Percentiles rank a stretch among this genome's conserved stretches.
phyloP scores from a whole-genome alignment of 1,284 basidiomycete species.

The Ganoderma meredithae region DNA sequence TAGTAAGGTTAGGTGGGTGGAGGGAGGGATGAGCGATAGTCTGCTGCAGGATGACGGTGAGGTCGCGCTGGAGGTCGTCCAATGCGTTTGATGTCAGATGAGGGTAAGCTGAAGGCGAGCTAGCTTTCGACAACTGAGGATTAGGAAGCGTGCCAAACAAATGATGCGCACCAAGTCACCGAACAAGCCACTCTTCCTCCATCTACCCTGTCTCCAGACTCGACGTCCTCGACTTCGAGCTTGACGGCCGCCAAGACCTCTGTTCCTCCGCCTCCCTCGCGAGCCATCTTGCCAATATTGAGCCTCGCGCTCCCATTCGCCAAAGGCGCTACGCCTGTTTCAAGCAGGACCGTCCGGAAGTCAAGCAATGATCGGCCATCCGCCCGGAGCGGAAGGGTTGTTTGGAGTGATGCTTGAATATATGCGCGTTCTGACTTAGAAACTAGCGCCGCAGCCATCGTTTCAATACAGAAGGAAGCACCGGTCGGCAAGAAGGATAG shows the following conservation, averaged over 20 bases:
- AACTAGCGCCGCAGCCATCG: conserved; percentile 45
- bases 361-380: conserved; percentile 73
- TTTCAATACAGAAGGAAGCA: no score
- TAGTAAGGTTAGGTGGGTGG: conserved; percentile 61
- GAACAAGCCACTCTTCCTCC: conserved; percentile 67
- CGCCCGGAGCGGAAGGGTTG: conserved; percentile 32
- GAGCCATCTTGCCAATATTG: conserved; percentile 64
- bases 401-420: conserved; percentile 58
- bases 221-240: conserved; percentile 71
- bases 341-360: conserved; percentile 71
- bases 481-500: no score
- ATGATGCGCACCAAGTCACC: conserved; percentile 72
- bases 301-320: conserved; percentile 82
- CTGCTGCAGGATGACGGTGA: conserved; percentile 63
- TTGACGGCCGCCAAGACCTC: conserved; percentile 69
- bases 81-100: conserved; percentile 44
- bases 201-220: conserved; percentile 53
- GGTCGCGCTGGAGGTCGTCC: conserved; percentile 77
- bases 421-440: conserved; percentile 83
- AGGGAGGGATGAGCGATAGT: conserved; percentile 68
- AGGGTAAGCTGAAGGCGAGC: conserved; percentile 81
- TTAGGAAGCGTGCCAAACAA: neutral
- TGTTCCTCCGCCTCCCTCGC: conserved; percentile 36
- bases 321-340: conserved; percentile 76
- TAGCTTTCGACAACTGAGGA: conserved; percentile 51